Percentiles rank a stretch among this genome's conserved stretches.
phyloP scores from a whole-genome alignment of 225 moss, liverwort and hornwort genomes.

The Polytrichum formosum region DNA sequence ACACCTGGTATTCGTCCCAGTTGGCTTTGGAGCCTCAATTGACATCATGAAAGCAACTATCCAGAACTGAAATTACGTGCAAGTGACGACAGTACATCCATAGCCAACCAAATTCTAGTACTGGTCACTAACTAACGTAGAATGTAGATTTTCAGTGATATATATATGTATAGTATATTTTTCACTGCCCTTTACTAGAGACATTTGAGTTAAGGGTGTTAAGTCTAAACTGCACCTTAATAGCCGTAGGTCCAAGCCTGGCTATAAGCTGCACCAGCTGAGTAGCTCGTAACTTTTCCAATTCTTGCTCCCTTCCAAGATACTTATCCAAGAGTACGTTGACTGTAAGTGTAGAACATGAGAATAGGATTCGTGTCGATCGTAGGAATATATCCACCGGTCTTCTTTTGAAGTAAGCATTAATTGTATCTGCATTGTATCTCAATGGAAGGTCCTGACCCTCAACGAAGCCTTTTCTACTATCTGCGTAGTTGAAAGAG shows the following conservation, averaged over 20 bases:
- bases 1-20: too few relatives aligned
- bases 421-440: conserved; percentile 62
- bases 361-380: conserved; percentile 52
- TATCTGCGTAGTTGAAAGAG: conserved; percentile 33
- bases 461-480: conserved; percentile 47
- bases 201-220: not conserved
- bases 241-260: conserved; percentile 80
- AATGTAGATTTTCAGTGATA: too few relatives aligned
- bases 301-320: conserved; percentile 40
- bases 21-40: too few relatives aligned
- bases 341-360: conserved; percentile 57
- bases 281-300: conserved; percentile 58
- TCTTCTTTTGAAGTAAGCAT: conserved; percentile 56
- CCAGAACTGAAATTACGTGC: too few relatives aligned
- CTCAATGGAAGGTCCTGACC: conserved; percentile 78
- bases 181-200: too few relatives aligned
- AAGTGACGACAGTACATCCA: not conserved
- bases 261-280: conserved; percentile 84
- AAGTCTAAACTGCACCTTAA: conserved; percentile 52
- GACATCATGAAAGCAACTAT: too few relatives aligned
- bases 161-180: too few relatives aligned
- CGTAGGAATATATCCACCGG: conserved; percentile 62
- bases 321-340: conserved; percentile 64
- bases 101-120: too few relatives aligned
- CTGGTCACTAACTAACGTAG: too few relatives aligned